Conservation (phyloP, 441 rosid species). For the Erodium trifolium region DNA sequence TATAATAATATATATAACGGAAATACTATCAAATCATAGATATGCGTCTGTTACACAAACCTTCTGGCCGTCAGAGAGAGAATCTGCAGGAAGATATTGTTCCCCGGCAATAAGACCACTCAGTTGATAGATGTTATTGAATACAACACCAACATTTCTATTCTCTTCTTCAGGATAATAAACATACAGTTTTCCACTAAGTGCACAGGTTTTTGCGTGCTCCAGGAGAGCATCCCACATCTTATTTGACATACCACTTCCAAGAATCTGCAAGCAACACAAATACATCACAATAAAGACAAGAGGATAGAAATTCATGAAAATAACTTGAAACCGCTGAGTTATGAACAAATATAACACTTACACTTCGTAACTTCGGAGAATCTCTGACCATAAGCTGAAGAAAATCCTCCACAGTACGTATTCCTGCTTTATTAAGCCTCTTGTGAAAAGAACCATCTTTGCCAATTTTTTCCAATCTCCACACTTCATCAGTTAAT, state of each 20-base stretch:
- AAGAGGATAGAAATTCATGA: not conserved
- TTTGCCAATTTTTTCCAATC: too few relatives aligned
- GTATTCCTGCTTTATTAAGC: slow-evolving; percentile 40
- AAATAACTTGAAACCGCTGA: slow-evolving; percentile 6
- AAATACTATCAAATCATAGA: too few relatives aligned
- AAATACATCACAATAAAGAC: not conserved
- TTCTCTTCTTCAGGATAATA: slow-evolving; percentile 68
- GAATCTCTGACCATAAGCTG: slow-evolving; percentile 64
- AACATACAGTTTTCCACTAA: slow-evolving; percentile 67
- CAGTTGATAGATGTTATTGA: slow-evolving; percentile 76
- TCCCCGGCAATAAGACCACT: slow-evolving; percentile 81
- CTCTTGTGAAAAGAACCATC: slow-evolving; percentile 43
- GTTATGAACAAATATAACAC: slow-evolving; percentile 25
- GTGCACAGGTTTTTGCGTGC: slow-evolving; percentile 91
- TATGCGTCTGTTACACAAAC: slow-evolving; percentile 30
- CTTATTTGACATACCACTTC: slow-evolving; percentile 97
- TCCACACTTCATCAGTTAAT: too few relatives aligned
- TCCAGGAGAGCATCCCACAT: slow-evolving; percentile 98
- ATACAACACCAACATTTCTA: slow-evolving; percentile 67
- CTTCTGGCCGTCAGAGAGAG: slow-evolving; percentile 44
- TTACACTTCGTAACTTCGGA: slow-evolving; percentile 63
- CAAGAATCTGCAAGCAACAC: slow-evolving; percentile 59
- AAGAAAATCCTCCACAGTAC: slow-evolving; percentile 76
- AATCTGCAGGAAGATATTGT: slow-evolving; percentile 28
- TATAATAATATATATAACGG: not conserved